phyloP scores from a whole-genome alignment of 768 basidiomycete species.

The Mycena rebaudengoi region DNA sequence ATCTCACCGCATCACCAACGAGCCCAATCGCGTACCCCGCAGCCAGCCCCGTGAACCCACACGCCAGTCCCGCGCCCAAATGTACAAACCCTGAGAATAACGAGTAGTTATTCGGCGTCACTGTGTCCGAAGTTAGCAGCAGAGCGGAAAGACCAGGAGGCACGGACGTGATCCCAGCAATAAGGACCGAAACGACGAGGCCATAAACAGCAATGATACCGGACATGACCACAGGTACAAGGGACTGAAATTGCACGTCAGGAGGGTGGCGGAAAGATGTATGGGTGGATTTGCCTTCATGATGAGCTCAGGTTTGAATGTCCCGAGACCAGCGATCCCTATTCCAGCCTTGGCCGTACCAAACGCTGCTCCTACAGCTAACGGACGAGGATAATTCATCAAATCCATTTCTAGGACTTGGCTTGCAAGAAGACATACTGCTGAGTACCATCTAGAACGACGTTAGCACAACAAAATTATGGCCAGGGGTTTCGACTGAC shows the following conservation, averaged over 20 bases:
- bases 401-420: conserved; percentile 11
- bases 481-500: conserved; percentile 56
- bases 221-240: conserved; percentile 98
- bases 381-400: neutral
- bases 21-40: conserved; percentile 96
- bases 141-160: neutral
- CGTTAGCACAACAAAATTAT: conserved; percentile 13
- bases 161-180: conserved; percentile 68
- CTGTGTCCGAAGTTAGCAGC: conserved; percentile 44
- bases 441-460: conserved; percentile 88
- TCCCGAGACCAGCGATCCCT: conserved; percentile 93
- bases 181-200: conserved; percentile 93
- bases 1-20: conserved; percentile 90
- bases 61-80: conserved; percentile 90
- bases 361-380: conserved; percentile 94
- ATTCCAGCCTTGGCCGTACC: conserved; percentile 98
- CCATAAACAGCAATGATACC: conserved; percentile 99
- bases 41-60: conserved; percentile 90
- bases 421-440: conserved; percentile 64
- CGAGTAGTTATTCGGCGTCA: conserved; percentile 75
- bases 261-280: neutral
- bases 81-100: conserved; percentile 91
- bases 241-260: conserved; percentile 60
- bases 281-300: conserved; percentile 79
- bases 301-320: conserved; percentile 94